Evolutionary conservation across 306 rosid species (phyloP).

Genomic region (Cucurbita moschata): DNA sequence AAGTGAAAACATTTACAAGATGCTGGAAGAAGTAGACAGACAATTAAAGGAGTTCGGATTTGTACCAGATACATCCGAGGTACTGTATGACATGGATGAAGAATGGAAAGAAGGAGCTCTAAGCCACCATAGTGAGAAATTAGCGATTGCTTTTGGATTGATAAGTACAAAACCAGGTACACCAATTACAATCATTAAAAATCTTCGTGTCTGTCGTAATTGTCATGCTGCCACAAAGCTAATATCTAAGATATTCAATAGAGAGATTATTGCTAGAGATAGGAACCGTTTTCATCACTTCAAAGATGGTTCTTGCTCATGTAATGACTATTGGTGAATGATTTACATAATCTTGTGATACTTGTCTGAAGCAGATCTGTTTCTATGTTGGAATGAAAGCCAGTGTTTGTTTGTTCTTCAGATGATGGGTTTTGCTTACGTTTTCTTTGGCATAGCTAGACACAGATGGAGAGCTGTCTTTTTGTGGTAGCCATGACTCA

Average conservation of each 20-base stretch:
- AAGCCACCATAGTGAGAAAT: constrained; percentile 75
- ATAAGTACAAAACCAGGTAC: constrained; percentile 68
- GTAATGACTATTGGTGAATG: constrained; percentile 54
- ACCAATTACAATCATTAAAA: constrained; percentile 59
- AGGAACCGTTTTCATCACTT: constrained; percentile 74
- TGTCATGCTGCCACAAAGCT: constrained; percentile 77
- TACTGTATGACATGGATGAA: constrained; percentile 62
- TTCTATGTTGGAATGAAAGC: neutral
- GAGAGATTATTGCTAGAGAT: constrained; percentile 82
- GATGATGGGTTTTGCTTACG: no score
- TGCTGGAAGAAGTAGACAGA: constrained; percentile 54
- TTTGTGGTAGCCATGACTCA: no score
- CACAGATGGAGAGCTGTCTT: no score
- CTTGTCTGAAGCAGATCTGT: neutral
- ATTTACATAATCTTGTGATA: neutral
- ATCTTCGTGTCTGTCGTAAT: constrained; percentile 76
- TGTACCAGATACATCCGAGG: constrained; percentile 68
- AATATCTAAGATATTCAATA: constrained; percentile 54
- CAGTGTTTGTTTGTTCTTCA: no score
- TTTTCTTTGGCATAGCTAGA: no score
- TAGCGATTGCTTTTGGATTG: constrained; percentile 79
- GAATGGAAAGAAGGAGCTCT: constrained; percentile 76
- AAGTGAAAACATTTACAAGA: constrained; percentile 30
- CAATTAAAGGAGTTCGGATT: constrained; percentile 45
- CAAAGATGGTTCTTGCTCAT: constrained; percentile 67